Evolutionary conservation across 352 stramenopile genomes (phyloP).

Genomic region (Elongisporangium prolatum): DNA sequence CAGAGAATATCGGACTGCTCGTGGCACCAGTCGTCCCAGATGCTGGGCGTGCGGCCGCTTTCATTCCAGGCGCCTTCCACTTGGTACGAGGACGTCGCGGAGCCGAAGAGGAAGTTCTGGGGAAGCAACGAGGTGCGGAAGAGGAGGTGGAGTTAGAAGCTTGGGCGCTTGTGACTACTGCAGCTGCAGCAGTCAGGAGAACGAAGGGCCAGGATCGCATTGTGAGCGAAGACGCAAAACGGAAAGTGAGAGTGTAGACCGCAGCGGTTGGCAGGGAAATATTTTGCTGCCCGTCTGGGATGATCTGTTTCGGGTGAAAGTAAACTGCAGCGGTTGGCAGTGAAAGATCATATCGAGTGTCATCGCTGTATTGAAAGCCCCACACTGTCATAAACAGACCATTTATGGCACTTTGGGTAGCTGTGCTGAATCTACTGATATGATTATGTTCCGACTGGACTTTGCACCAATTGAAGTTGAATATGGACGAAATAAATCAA

Average conservation of each 20-base stretch:
- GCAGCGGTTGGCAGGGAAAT: neutral
- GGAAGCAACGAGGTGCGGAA: conserved; percentile 28
- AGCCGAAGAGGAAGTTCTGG: conserved; percentile 73
- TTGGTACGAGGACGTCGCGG: conserved; percentile 86
- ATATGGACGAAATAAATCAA: neutral
- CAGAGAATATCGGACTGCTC: conserved; percentile 59
- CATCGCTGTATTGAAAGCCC: no score
- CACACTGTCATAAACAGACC: no score
- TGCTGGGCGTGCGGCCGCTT: conserved; percentile 66
- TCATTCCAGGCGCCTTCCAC: conserved; percentile 86
- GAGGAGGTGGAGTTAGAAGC: neutral
- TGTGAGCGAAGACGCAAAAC: neutral
- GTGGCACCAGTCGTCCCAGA: conserved; percentile 90
- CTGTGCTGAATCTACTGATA: no score
- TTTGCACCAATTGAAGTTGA: neutral
- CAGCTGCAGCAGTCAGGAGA: neutral
- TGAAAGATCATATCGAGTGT: no score
- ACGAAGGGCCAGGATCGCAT: neutral
- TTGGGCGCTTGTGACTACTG: neutral
- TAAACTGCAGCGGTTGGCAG: no score
- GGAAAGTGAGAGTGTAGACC: neutral
- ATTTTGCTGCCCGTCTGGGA: neutral
- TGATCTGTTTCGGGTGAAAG: neutral
- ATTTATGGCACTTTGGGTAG: no score
- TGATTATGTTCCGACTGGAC: neutral